A percentile compares a stretch with the other conserved stretches of the same genome.
phyloP scores from a whole-genome alignment of 352 stramenopile genomes.

The Globisporangium polare region DNA sequence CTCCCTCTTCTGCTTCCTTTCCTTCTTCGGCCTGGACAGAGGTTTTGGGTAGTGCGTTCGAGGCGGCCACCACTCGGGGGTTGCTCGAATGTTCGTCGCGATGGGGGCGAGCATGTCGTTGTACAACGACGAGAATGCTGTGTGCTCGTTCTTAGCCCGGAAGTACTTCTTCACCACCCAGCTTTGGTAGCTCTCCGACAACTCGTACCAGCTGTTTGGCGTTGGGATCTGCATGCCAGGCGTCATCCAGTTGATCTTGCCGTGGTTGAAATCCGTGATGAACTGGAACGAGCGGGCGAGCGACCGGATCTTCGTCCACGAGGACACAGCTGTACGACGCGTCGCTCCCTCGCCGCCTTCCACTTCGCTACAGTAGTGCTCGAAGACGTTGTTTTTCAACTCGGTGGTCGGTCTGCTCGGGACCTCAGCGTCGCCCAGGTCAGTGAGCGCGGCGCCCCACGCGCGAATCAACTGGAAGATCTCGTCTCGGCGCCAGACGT shows the following conservation, averaged over 20 bases:
- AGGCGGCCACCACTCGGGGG: not conserved
- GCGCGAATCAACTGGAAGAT: not conserved
- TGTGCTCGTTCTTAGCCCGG: not conserved
- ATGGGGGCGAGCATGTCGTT: not conserved
- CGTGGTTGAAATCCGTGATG: conserved; percentile 5
- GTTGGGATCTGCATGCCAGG: not conserved
- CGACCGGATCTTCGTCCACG: not conserved
- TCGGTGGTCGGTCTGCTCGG: not conserved
- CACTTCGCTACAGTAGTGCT: not conserved
- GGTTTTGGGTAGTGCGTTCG: not conserved
- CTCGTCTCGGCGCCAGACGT: not conserved
- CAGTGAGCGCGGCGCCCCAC: not conserved
- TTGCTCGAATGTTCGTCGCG: not conserved
- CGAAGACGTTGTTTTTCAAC: not conserved
- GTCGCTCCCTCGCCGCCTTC: not conserved
- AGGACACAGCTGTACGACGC: not conserved
- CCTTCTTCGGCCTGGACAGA: not conserved
- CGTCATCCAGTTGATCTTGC: conserved; percentile 1
- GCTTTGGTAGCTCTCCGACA: conserved; percentile 1
- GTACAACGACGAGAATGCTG: not conserved
- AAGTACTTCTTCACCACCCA: conserved; percentile 1
- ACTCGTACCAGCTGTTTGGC: not conserved
- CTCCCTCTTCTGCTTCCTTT: not conserved
- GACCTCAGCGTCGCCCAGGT: not conserved
- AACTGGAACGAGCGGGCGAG: conserved; percentile 4